A percentile compares a stretch with the other conserved stretches of the same genome.
Evolutionary conservation across 306 rosid genomes (phyloP).

Genomic region (Begonia fuchsioides): DNA sequence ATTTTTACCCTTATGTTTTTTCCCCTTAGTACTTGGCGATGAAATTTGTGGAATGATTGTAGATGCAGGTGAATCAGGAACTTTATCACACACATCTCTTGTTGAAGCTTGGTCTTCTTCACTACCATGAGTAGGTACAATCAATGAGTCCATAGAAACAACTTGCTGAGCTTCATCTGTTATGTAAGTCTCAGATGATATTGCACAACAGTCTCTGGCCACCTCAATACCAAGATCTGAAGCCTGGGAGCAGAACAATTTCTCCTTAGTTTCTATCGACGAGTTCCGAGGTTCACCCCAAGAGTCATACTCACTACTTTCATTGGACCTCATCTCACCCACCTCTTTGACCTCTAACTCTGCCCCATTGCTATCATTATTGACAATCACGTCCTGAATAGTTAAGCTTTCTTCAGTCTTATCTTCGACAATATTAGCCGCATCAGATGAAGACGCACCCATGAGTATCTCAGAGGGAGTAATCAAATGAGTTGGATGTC

Average conservation of each 20-base stretch:
- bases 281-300: constrained; percentile 41
- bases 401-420: constrained; percentile 52
- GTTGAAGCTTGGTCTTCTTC: constrained; percentile 46
- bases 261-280: constrained; percentile 47
- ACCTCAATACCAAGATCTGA: constrained; percentile 94
- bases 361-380: constrained; percentile 39
- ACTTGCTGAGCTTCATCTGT: constrained; percentile 35
- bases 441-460: constrained; percentile 62
- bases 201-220: constrained; percentile 67
- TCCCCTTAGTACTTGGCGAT: constrained; percentile 49
- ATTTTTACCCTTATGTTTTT: constrained; percentile 62
- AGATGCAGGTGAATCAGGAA: constrained; percentile 37
- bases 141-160: constrained; percentile 28
- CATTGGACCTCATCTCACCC: constrained; percentile 58
- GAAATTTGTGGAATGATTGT: constrained; percentile 22
- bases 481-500: constrained; percentile 87
- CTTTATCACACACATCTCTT: constrained; percentile 50
- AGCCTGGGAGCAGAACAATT: constrained; percentile 78
- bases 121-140: constrained; percentile 30
- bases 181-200: constrained; percentile 42
- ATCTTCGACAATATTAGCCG: constrained; percentile 34
- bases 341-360: constrained; percentile 83
- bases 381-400: constrained; percentile 55
- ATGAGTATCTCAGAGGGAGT: constrained; percentile 78
- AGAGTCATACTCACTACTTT: constrained; percentile 35